phyloP scores from a whole-genome alignment of 495 filamentous ascomycete species.

The Daldinia grandis region DNA sequence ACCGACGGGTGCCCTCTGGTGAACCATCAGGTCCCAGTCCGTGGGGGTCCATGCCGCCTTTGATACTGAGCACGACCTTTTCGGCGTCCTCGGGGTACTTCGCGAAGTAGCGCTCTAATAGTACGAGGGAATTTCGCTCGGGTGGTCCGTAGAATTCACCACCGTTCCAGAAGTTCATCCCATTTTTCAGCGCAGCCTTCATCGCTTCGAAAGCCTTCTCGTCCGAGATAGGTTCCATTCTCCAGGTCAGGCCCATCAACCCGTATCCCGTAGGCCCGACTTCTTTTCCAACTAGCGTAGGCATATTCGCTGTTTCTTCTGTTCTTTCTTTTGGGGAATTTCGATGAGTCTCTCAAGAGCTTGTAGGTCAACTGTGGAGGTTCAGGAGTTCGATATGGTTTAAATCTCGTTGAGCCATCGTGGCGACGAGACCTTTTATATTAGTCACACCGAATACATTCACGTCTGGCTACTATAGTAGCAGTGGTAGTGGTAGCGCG shows the following conservation, averaged over 20 bases:
- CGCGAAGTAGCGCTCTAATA: constrained; percentile 72
- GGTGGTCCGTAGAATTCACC: constrained; percentile 82
- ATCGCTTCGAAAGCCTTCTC: constrained; percentile 74
- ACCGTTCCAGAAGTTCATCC: constrained; percentile 80
- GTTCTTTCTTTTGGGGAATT: neutral
- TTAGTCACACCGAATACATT: neutral
- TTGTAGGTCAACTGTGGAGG: neutral
- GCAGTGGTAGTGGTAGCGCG: neutral
- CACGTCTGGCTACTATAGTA: neutral
- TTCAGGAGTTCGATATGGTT: neutral
- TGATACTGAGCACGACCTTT: constrained; percentile 72
- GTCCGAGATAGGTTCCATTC: constrained; percentile 62
- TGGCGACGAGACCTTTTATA: neutral
- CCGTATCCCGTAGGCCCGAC: constrained; percentile 66
- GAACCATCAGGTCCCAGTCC: constrained; percentile 62
- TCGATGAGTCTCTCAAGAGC: neutral
- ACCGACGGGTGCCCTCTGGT: constrained; percentile 67
- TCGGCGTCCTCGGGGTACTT: constrained; percentile 72
- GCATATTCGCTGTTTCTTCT: constrained; percentile 48
- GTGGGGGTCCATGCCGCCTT: constrained; percentile 60
- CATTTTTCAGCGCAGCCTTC: constrained; percentile 69
- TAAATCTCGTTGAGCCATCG: neutral
- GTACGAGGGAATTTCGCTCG: constrained; percentile 70
- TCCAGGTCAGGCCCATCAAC: constrained; percentile 80
- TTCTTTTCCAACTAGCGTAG: constrained; percentile 59